Base-by-base conservation (phyloP, 2,329 filamentous ascomycete genomes). In the Diaporthe citriasiana region DNA sequence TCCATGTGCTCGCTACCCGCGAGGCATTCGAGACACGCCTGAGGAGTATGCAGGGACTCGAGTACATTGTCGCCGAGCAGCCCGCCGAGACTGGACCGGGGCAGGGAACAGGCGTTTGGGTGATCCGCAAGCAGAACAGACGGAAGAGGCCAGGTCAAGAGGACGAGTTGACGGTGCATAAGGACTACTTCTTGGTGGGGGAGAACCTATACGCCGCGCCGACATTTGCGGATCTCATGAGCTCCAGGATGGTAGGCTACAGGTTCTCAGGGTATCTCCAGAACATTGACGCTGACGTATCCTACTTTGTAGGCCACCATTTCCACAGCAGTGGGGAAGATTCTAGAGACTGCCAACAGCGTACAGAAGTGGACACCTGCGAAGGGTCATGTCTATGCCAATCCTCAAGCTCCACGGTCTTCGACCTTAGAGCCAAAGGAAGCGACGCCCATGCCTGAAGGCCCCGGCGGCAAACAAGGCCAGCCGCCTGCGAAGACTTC, bases 131-230 rank as follows among this genome's bases (percentile, higher is more conserved):
- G 84, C 91, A 93, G 82, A 90, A 88, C 35, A 85, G 91, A 66
- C 86, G 88, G 75, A 91, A 92, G 82, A 84, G 86, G 19, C 84
- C 86, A 53, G 85, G 85, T 7, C 83, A 86, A 19, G 88, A 90
- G 35, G 90, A 92, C 76, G 90, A 92, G 75, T 85, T 93, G 35
- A 88, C 82, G 2, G 85, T 93, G 0, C 88, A 91, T 51, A 85
- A 88, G 6, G 87, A 88, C 3, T 93, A 93, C 79, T 93, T 92
- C 78, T 86, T 93, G 3, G 87, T 92, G 0, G 91, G 90, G 0
- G 89, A 92, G 77, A 91, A 92, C 70, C 89, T 93, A 4, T 93
- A 92, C 79, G 90, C 91, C 87, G 91, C 91, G 12, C 91, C 91
- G 2, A 88, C 87, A 1, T 78, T 93, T 33, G 87, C 86, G 2